Conservation (phyloP, 176 grass and related monocot species). For the Puya raimondii region DNA sequence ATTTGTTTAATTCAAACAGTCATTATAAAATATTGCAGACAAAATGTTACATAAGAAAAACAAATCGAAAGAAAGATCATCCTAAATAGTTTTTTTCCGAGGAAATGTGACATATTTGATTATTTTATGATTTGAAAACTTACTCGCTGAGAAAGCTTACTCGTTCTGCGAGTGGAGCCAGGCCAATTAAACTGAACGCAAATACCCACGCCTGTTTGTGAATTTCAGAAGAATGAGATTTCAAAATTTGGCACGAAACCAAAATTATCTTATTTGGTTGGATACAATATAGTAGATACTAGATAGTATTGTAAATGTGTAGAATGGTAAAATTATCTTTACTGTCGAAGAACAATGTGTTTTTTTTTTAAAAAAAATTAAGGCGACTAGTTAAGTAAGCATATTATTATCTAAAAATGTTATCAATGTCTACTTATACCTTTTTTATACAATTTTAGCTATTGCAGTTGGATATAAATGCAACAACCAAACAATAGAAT, state of each 20-base stretch:
- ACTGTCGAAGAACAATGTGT: no score
- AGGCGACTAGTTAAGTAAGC: not conserved
- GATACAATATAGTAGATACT: no score
- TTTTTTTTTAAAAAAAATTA: slow-evolving; percentile 37
- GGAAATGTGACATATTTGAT: not conserved
- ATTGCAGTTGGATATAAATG: no score
- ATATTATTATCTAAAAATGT: not conserved
- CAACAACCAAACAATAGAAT: no score
- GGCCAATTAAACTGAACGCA: slow-evolving; percentile 50
- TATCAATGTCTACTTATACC: no score
- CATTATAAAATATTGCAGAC: not conserved
- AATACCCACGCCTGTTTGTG: no score
- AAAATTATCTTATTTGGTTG: no score
- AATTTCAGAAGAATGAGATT: no score
- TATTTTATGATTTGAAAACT: slow-evolving; percentile 8
- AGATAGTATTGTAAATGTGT: no score
- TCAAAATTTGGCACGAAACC: no score
- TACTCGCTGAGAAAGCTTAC: slow-evolving; percentile 76
- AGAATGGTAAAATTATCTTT: no score
- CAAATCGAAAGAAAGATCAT: not conserved
- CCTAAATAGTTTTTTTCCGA: not conserved
- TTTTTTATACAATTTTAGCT: no score
- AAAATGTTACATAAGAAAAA: not conserved
- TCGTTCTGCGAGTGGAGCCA: slow-evolving; percentile 59
- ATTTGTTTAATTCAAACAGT: not conserved